Evolutionary conservation across 2,329 filamentous ascomycete genomes (phyloP).

Genomic region (Diaporthe sp.): DNA sequence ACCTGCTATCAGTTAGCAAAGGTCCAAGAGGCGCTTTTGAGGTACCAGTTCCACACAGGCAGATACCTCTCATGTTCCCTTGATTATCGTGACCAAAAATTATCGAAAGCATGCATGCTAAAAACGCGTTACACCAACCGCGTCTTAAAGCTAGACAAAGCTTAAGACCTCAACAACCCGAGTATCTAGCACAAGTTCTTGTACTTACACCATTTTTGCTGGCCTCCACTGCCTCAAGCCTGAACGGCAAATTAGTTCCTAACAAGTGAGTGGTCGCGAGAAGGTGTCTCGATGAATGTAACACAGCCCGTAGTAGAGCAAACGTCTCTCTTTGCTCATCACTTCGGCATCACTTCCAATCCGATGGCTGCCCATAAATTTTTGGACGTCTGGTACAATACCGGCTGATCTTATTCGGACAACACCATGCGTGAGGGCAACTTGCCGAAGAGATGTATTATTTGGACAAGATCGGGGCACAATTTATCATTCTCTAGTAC

Average conservation of each 20-base stretch:
- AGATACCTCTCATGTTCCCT: background rate
- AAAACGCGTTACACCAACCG: background rate
- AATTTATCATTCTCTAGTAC: too few relatives aligned
- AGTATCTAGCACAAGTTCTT: background rate
- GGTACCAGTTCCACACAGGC: background rate
- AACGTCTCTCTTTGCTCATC: background rate
- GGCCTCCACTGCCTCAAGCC: background rate
- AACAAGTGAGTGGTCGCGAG: background rate
- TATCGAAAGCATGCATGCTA: background rate
- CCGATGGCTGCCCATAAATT: too few relatives aligned
- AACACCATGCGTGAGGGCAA: background rate
- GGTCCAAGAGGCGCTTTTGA: too few relatives aligned
- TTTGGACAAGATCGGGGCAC: fast-evolving
- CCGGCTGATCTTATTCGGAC: background rate
- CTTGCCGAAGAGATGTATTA: background rate
- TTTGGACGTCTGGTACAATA: background rate
- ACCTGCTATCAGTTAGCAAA: background rate
- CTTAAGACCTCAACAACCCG: background rate
- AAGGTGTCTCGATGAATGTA: background rate
- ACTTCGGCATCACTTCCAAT: background rate
- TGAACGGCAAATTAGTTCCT: background rate
- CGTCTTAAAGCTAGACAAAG: background rate
- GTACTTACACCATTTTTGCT: background rate
- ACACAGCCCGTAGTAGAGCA: background rate
- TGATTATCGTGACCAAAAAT: too few relatives aligned